These are phyloP conservation scores for Pleodorina starrii DNA, from an alignment of 139 green algal species.

Conservation along the genomic window DNA sequence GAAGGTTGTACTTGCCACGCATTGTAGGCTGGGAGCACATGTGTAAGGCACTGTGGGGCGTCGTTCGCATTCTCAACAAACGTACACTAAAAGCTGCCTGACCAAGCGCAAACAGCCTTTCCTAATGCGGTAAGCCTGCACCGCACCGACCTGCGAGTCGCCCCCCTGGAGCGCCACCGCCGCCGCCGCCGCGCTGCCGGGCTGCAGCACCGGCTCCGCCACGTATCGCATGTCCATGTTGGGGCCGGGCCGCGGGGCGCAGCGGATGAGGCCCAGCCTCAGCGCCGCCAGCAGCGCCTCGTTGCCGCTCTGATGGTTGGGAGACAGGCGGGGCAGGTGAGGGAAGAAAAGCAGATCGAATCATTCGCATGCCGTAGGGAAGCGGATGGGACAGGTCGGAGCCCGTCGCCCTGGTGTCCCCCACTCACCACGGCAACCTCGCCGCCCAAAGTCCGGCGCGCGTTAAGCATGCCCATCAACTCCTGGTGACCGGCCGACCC, in stretches of 20 bases:
- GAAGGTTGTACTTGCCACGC: no score
- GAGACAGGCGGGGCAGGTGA: background rate
- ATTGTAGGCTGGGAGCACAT: no score
- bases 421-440: background rate
- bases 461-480: background rate
- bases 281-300: background rate
- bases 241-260: background rate
- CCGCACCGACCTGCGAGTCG: no score
- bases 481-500: constrained; percentile 8
- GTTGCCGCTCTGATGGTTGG: background rate
- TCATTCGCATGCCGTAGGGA: no score
- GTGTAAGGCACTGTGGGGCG: no score
- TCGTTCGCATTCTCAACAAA: no score
- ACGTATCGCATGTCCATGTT: background rate
- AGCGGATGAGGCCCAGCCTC: background rate
- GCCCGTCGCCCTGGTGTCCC: no score
- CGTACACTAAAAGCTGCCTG: no score
- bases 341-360: background rate
- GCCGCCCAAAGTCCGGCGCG: background rate
- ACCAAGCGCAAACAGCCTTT: no score
- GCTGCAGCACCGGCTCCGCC: background rate
- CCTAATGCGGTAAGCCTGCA: no score
- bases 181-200: background rate
- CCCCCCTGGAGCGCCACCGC: background rate
- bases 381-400: no score